Conservation (phyloP, 805 yeast species). For the Metahyphopichia silvanorum region DNA sequence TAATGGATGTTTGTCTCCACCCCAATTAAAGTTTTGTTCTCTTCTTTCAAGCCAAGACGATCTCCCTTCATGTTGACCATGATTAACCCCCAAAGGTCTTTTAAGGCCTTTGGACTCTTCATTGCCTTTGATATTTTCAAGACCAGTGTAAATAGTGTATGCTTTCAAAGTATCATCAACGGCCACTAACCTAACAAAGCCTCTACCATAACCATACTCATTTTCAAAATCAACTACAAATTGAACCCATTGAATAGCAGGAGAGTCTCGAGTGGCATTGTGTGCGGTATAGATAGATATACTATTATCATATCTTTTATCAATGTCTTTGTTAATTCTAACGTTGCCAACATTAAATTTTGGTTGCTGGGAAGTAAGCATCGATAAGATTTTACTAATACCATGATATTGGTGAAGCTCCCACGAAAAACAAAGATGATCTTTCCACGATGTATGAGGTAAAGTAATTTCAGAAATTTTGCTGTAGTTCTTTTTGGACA, state of each 20-base stretch:
- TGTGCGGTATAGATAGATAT: slow-evolving; percentile 22
- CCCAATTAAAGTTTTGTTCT: slow-evolving; percentile 22
- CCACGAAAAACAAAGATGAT: slow-evolving; percentile 29
- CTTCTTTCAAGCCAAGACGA: slow-evolving; percentile 38
- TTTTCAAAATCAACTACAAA: slow-evolving; percentile 25
- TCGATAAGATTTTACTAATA: slow-evolving; percentile 19
- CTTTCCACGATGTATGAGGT: slow-evolving; percentile 34
- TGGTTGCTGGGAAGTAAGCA: slow-evolving; percentile 9
- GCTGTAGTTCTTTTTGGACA: slow-evolving; percentile 5
- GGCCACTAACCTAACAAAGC: slow-evolving; percentile 26
- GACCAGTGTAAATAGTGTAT: slow-evolving; percentile 26
- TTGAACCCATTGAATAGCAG: slow-evolving; percentile 35
- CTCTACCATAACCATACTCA: slow-evolving; percentile 31
- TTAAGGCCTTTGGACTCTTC: slow-evolving; percentile 29
- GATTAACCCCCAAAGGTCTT: slow-evolving; percentile 35
- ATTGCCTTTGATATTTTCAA: slow-evolving; percentile 27
- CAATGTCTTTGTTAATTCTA: slow-evolving; percentile 24
- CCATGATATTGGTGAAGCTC: slow-evolving; percentile 31
- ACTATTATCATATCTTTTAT: slow-evolving; percentile 25
- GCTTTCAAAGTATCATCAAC: slow-evolving; percentile 23
- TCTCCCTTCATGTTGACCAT: slow-evolving; percentile 36
- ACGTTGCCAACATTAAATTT: slow-evolving; percentile 21
- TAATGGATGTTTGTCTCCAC: slow-evolving; percentile 33
- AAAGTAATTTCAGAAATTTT: slow-evolving; percentile 6
- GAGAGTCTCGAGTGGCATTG: slow-evolving; percentile 15